Evolutionary conservation across 176 grass and related monocot species (phyloP), one percentile per base, ranked within the genome.

Genomic region (Rhynchospora tenuis): DNA sequence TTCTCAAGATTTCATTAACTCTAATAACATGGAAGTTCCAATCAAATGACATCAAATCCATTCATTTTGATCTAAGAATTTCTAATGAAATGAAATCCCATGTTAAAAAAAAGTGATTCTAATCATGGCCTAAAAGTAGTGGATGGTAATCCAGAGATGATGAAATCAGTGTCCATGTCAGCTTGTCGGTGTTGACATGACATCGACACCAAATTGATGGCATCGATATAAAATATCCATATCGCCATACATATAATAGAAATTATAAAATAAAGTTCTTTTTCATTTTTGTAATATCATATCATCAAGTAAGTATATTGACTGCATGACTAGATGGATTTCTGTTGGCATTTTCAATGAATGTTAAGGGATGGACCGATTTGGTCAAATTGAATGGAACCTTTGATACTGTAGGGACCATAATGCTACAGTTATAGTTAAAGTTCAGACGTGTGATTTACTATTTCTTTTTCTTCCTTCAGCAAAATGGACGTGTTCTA

Each of bases 401-500:
- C 33, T 38, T 38, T 38, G 33, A 38, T 55, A 76, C 13, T 27
- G 55, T 55, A 55, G 48, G 47, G 48, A 81, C 19, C 59, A 38
- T 80, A 22, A 66, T 51, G 59, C 13, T 33, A 9, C 0, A 83
- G 15, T 73, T 42, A n/a, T 73, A 13, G 19, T 22, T 48, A 70
- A 42, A 6, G 43, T 47, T 48, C 69, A 23, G 46, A 48, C 23
- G 19, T 47, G 1, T 2, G 28, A 7, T 76, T 55, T 76, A 29
- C 23, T 16, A 6, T 76, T 16, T 76, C 13, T 55, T 75, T 86
- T 33, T 85, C 85, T 23, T 86, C 15, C 64, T 85, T 56, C 86
- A 98, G 95, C 81, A 81, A 87, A 94, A 89, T 84, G 92, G 95
- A 11, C 57, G 59, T 83, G 89, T 98, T 54, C 95, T 98, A 73